phyloP scores from a whole-genome alignment of 164 flowering plant genomes.

The Chimonanthus salicifolius region DNA sequence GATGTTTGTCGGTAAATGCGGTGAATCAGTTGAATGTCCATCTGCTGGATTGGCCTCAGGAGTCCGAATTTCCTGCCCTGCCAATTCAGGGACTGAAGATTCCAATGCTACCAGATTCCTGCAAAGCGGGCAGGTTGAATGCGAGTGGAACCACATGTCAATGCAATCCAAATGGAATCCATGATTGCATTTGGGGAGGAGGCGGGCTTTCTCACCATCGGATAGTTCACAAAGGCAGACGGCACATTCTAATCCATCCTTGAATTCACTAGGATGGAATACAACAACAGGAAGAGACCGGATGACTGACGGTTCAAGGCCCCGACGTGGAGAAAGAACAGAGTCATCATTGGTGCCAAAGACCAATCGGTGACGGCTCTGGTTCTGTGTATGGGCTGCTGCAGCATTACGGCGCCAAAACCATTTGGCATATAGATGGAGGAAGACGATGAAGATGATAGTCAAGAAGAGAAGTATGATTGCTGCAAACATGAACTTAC shows the following conservation, averaged over 20 bases:
- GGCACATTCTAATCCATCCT: constrained; percentile 52
- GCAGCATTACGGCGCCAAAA: constrained; percentile 41
- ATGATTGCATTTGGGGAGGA: constrained; percentile 54
- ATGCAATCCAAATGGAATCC: constrained; percentile 68
- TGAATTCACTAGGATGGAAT: constrained; percentile 19
- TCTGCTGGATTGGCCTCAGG: not conserved
- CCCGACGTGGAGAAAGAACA: not conserved
- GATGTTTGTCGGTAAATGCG: constrained; percentile 10
- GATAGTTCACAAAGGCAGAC: constrained; percentile 51
- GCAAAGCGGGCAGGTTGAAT: constrained; percentile 61
- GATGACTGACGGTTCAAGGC: constrained; percentile 6
- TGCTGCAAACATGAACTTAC: constrained; percentile 55
- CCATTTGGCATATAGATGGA: constrained; percentile 73
- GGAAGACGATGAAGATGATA: constrained; percentile 50
- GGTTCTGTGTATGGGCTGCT: not conserved
- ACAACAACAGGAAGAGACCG: constrained; percentile 24
- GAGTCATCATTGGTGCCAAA: constrained; percentile 38
- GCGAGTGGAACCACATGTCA: constrained; percentile 72
- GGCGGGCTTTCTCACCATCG: constrained; percentile 45
- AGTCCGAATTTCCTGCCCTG: not conserved
- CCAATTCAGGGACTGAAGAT: not conserved
- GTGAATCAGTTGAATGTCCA: constrained; percentile 7
- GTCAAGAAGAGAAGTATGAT: constrained; percentile 51
- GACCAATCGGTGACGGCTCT: constrained; percentile 41
- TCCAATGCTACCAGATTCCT: constrained; percentile 26